Conservation (phyloP, 805 yeast species). For the Kodamaea hsintzibuensis region DNA sequence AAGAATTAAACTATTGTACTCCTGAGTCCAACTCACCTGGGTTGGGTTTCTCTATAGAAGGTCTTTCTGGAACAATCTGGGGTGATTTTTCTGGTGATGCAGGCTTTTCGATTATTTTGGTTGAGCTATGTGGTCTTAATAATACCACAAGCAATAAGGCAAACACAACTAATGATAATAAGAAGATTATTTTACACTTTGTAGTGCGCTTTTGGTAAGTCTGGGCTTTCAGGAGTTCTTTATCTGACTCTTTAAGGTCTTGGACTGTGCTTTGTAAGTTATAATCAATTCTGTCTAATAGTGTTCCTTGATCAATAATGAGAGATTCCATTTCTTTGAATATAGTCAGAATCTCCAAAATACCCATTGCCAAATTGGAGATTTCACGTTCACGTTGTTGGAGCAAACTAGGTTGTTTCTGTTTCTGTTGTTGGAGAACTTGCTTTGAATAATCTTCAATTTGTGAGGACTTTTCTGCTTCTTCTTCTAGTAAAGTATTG, state of each 20-base stretch:
- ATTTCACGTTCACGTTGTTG: constrained; percentile 87
- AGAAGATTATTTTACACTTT: constrained; percentile 83
- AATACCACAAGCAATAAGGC: constrained; percentile 70
- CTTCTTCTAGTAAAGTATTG: constrained; percentile 13
- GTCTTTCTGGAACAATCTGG: constrained; percentile 3
- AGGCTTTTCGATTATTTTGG: constrained; percentile 23
- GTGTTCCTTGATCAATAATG: constrained; percentile 94
- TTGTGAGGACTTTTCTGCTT: constrained; percentile 31
- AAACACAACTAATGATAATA: constrained; percentile 69
- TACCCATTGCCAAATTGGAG: constrained; percentile 88
- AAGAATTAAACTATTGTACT: neutral
- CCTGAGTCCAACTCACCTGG: constrained; percentile 1
- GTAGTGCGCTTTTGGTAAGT: constrained; percentile 84
- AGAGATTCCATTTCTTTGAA: constrained; percentile 90
- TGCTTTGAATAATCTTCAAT: constrained; percentile 55
- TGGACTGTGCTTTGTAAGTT: constrained; percentile 79
- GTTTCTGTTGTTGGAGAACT: constrained; percentile 51
- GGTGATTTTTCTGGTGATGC: constrained; percentile 11
- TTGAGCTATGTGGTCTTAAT: constrained; percentile 54
- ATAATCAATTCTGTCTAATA: constrained; percentile 91
- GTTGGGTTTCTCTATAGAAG: constrained; percentile 10
- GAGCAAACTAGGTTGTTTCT: constrained; percentile 31
- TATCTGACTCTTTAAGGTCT: constrained; percentile 74
- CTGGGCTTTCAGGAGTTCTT: constrained; percentile 75
- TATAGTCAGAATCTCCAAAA: constrained; percentile 87